Conservation (phyloP, 1,284 basidiomycete genomes). For the Ceratobasidium sp. region DNA sequence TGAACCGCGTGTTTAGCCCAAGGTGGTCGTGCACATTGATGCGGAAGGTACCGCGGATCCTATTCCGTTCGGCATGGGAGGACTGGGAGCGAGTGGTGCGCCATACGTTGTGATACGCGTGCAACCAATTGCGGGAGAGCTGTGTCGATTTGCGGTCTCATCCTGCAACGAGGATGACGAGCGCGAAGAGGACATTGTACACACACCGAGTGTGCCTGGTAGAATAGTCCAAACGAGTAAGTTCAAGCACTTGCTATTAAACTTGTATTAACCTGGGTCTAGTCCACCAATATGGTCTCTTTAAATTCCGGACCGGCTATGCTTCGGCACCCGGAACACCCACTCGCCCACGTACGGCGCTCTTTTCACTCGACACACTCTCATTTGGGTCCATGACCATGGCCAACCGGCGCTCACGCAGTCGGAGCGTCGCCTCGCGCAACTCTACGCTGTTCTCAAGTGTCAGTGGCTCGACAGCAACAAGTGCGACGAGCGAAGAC, state of each 20-base stretch:
- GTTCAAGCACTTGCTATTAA: conserved; percentile 53
- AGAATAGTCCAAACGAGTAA: conserved; percentile 84
- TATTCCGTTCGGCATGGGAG: conserved; percentile 76
- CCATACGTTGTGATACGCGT: conserved; percentile 81
- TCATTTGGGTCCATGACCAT: conserved; percentile 59
- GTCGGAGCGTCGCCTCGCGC: conserved; percentile 43
- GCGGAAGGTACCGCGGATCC: conserved; percentile 78
- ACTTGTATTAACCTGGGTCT: conserved; percentile 4
- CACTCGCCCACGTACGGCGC: conserved; percentile 78
- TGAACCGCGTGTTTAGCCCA: conserved; percentile 69
- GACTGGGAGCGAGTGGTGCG: conserved; percentile 56
- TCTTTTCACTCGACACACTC: conserved; percentile 87
- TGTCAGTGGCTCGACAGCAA: conserved; percentile 31
- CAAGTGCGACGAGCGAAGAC: conserved; percentile 31
- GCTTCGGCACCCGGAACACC: conserved; percentile 86
- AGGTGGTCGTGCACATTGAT: conserved; percentile 87
- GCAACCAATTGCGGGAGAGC: conserved; percentile 83
- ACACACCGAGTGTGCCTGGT: conserved; percentile 76
- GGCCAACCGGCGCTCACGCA: conserved; percentile 28
- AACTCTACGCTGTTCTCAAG: conserved; percentile 43
- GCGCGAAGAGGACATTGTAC: conserved; percentile 84
- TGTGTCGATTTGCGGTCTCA: conserved; percentile 75
- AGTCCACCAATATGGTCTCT: conserved; percentile 90
- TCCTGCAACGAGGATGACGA: conserved; percentile 78
- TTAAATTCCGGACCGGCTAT: conserved; percentile 82